Conservation (phyloP, 768 basidiomycete species). For the Pholiota molesta region DNA sequence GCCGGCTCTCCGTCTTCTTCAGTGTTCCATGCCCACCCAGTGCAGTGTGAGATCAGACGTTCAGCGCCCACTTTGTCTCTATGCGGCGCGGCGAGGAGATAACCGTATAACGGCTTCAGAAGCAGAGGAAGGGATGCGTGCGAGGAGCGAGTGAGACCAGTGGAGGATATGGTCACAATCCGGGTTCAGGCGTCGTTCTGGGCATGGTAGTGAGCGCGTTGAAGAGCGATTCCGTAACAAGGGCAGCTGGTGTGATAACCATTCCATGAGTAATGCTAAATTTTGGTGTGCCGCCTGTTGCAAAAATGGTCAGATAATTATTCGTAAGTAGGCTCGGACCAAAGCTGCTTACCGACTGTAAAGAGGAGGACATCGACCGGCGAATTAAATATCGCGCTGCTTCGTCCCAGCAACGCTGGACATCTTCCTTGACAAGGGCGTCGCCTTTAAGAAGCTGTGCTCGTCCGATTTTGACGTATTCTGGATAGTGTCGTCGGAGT, state of each 20-base stretch:
- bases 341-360: conserved; percentile 49
- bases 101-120: conserved; percentile 52
- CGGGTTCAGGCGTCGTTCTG: conserved; percentile 40
- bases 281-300: conserved; percentile 46
- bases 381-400: conserved; percentile 31
- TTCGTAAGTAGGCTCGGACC: neutral
- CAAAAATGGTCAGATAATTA: neutral
- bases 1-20: conserved; percentile 40
- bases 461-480: conserved; percentile 49
- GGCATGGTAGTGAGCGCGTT: conserved; percentile 62
- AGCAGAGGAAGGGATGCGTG: conserved; percentile 48
- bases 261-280: conserved; percentile 53
- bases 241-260: conserved; percentile 51
- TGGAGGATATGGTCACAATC: conserved; percentile 56
- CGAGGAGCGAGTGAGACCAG: conserved; percentile 50
- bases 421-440: conserved; percentile 54
- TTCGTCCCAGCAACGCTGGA: conserved; percentile 53
- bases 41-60: conserved; percentile 46
- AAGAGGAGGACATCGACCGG: conserved; percentile 60
- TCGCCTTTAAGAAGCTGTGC: conserved; percentile 65
- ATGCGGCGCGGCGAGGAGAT: conserved; percentile 48
- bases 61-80: conserved; percentile 67
- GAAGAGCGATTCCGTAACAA: conserved; percentile 59
- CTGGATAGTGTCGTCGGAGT: conserved; percentile 56
- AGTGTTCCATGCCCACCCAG: conserved; percentile 54